These are phyloP conservation scores for Cenococcum geophilum DNA, from an alignment of 495 filamentous ascomycete genomes.

Conservation along the genomic window DNA sequence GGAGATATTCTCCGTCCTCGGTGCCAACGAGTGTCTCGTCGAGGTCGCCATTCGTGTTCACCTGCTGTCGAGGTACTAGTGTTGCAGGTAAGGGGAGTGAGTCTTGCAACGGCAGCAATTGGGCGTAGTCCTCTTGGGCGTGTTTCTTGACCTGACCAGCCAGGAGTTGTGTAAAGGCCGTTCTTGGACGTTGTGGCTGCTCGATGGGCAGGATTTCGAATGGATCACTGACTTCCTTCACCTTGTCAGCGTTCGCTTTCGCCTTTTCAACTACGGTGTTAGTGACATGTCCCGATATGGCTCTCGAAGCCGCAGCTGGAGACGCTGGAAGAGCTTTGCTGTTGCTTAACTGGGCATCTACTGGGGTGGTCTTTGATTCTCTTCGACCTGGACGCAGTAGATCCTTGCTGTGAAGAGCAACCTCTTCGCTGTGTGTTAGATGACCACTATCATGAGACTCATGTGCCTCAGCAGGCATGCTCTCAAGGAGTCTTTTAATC, in stretches of 20 bases:
- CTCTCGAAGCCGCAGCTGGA: constrained; percentile 24
- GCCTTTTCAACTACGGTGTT: constrained; percentile 10
- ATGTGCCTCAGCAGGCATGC: background rate
- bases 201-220: constrained; percentile 6
- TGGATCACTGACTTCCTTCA: constrained; percentile 18
- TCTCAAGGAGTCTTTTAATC: background rate
- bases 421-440: background rate
- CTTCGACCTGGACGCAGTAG: background rate
- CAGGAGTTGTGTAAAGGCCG: constrained; percentile 16
- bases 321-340: constrained; percentile 25
- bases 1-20: background rate
- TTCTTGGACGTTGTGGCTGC: background rate
- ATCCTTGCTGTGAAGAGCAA: background rate
- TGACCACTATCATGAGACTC: background rate
- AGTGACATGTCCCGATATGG: constrained; percentile 24
- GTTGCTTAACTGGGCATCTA: constrained; percentile 23
- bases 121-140: background rate
- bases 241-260: constrained; percentile 7
- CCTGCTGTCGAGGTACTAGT: background rate
- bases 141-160: background rate
- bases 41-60: constrained; percentile 4
- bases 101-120: background rate
- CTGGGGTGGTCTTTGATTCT: background rate
- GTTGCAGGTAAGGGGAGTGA: background rate
- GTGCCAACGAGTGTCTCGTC: constrained; percentile 21